Conservation (phyloP, 768 basidiomycete genomes). For the Leccinum rimulosum region DNA sequence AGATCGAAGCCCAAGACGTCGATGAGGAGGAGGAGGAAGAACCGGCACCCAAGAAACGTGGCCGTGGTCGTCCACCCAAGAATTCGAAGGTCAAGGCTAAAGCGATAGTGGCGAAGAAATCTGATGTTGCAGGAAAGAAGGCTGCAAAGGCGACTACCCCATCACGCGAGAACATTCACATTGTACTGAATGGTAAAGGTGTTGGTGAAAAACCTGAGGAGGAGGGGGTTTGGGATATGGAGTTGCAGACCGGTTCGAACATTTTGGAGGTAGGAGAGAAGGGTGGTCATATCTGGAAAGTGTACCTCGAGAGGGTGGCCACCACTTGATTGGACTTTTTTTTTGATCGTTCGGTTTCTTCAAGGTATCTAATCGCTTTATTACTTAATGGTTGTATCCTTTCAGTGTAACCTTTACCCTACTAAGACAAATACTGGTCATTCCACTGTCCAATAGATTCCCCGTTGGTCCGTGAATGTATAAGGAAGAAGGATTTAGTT, state of each 20-base stretch:
- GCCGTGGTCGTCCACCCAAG: slow-evolving; percentile 36
- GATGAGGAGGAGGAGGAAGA: slow-evolving; percentile 45
- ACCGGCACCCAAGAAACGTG: slow-evolving; percentile 40
- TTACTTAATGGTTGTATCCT: slow-evolving; percentile 32
- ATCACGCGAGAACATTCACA: slow-evolving; percentile 48
- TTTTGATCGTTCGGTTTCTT: slow-evolving; percentile 9
- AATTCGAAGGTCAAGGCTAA: slow-evolving; percentile 33
- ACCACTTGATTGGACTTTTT: slow-evolving; percentile 17
- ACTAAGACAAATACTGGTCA: slow-evolving; percentile 19
- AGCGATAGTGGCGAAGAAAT: slow-evolving; percentile 32
- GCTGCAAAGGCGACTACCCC: slow-evolving; percentile 39
- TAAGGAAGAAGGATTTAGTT: slow-evolving; percentile 7
- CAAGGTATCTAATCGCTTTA: slow-evolving; percentile 28
- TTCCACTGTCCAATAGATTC: slow-evolving; percentile 9
- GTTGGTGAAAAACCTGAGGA: slow-evolving; percentile 45
- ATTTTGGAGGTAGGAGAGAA: slow-evolving; percentile 72
- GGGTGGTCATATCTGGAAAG: slow-evolving; percentile 68
- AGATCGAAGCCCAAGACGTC: slow-evolving; percentile 44
- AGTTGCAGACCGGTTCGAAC: slow-evolving; percentile 55
- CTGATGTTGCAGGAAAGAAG: slow-evolving; percentile 40
- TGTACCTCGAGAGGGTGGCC: slow-evolving; percentile 53
- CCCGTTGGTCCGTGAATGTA: neutral
- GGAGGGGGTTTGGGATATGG: slow-evolving; percentile 59
- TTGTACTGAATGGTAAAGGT: slow-evolving; percentile 60
- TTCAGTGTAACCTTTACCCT: slow-evolving; percentile 27